Base-by-base conservation (phyloP, 352 stramenopile genomes). In the Pythium apleroticum region DNA sequence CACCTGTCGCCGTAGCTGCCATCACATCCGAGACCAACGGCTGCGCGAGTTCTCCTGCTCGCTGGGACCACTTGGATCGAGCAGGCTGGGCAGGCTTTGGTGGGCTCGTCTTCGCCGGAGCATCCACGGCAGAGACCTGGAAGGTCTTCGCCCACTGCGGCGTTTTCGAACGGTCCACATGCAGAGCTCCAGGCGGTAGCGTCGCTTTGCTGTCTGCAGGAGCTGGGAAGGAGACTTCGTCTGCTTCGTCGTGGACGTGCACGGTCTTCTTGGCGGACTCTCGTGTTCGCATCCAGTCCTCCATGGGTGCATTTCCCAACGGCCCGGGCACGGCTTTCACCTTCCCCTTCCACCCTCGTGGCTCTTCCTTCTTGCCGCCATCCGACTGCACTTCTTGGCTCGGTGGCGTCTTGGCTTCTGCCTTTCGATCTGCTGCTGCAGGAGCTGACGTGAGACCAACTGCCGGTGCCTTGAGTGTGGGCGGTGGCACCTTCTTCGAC, bases 211-310 rank as follows among this genome's bases (percentile, higher is more conserved):
- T 46, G 8, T 46, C 58, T 6, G 53, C 45, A 1, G 14, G 4
- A 63, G 12, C 4, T 52, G 20, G 30, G 0, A 25, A 9, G 24
- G 48, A n/a, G 3, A 43, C 14, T 17, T 19, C 14, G 10, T 53
- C n/a, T 49, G 52, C 19, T 28, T 73, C 61, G 24, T 73, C 63
- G n/a, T 49, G 35, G 3, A 81, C 65, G 31, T 69, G 22, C n/a
- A 80, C 63, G 4, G 78, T 78, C 39, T 74, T 75, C 60, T 79
- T 89, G 22, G 79, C 79, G 6, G 75, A 78, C 12, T 75, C 62
- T n/a, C 78, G 78, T 10, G 81, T 93, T 35, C 72, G 54, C 81
- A 93, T 93, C 84, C 84, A 93, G 1, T 89, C 75, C 43, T 90
- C 84, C 65, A 90, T 87, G 4, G 77, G 75, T 0, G 85, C 74